Conservation (phyloP, 179 eudicot species). For the Silene vulgaris region DNA sequence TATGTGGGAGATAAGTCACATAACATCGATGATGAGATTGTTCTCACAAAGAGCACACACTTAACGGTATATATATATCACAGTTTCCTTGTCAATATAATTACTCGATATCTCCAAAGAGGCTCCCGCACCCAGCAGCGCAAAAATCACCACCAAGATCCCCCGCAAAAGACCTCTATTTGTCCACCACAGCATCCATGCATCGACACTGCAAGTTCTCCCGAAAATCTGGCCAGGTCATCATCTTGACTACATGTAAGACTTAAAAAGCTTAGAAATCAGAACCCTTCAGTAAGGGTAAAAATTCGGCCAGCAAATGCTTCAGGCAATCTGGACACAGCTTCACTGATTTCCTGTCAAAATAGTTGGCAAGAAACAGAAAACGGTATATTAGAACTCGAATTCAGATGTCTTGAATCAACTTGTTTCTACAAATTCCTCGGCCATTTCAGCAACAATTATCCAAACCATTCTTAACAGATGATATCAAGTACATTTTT, state of each 20-base stretch:
- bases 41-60: background rate
- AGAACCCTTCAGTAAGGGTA: slow-evolving; percentile 60
- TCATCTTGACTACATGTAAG: background rate
- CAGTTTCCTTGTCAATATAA: background rate
- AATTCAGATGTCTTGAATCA: too few relatives aligned
- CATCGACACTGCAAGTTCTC: background rate
- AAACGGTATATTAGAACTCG: too few relatives aligned
- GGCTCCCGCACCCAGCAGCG: background rate
- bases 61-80: background rate
- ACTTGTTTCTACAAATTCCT: background rate
- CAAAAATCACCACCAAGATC: background rate
- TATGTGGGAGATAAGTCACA: background rate
- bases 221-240: background rate
- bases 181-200: background rate
- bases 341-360: slow-evolving; percentile 30
- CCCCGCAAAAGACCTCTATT: background rate
- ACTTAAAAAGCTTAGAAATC: slow-evolving; percentile 2
- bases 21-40: background rate
- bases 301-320: slow-evolving; percentile 58
- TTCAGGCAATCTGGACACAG: slow-evolving; percentile 47
- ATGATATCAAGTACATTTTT: too few relatives aligned
- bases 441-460: background rate
- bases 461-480: background rate
- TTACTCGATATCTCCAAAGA: background rate
- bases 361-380: background rate